These are phyloP conservation scores for Dioscorea zingiberensis DNA, from an alignment of 106 monocot species.

Conservation along the genomic window DNA sequence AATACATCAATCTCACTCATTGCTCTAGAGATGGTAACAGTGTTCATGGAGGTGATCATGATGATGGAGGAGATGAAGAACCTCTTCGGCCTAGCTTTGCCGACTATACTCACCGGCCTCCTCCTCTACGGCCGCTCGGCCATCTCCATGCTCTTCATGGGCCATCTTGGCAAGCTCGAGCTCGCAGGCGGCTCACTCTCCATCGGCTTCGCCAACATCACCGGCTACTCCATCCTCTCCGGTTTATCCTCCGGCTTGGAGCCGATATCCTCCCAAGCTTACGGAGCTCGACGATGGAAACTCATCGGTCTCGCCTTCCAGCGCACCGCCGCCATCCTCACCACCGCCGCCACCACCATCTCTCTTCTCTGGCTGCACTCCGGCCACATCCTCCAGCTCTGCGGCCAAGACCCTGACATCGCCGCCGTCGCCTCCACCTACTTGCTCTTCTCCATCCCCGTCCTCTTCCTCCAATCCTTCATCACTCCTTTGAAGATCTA, in stretches of 20 bases:
- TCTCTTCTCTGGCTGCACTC: constrained; percentile 27
- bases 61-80: not conserved
- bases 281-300: constrained; percentile 27
- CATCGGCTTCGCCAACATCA: constrained; percentile 64
- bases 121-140: constrained; percentile 5
- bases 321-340: constrained; percentile 22
- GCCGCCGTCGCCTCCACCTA: constrained; percentile 8
- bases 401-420: constrained; percentile 23
- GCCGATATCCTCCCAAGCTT: constrained; percentile 55
- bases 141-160: constrained; percentile 7
- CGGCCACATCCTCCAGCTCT: constrained; percentile 7
- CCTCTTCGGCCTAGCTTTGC: not conserved
- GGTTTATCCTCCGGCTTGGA: constrained; percentile 62
- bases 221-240: constrained; percentile 66
- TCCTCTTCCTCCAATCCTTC: constrained; percentile 24
- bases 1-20: too few relatives aligned
- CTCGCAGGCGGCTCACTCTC: constrained; percentile 32
- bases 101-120: not conserved
- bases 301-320: constrained; percentile 22
- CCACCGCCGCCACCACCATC: constrained; percentile 20
- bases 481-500: constrained; percentile 33
- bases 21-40: too few relatives aligned
- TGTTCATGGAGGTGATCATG: too few relatives aligned
- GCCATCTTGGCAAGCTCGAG: not conserved
- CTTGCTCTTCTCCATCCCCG: constrained; percentile 19